Base-by-base conservation (phyloP, 73 alveolate genomes). In the Blepharisma japonicum region DNA sequence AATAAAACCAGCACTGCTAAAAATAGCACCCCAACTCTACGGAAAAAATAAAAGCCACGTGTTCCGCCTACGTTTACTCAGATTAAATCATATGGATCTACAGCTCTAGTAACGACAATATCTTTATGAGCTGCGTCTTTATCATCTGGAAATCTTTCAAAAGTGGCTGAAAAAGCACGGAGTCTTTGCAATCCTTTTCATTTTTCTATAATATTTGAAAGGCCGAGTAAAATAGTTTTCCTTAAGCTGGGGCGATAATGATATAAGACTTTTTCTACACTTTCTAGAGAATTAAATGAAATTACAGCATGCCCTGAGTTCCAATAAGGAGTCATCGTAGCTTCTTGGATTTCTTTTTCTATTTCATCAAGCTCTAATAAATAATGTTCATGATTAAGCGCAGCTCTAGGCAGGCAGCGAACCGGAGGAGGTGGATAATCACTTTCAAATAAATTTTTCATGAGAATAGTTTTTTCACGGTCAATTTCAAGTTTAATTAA, bases 261-360 rank as follows among this genome's bases (percentile, higher is more conserved):
- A 66, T 81, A 49, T 51, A 91, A 55, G 21, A 81, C 88, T 66
- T 66, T 81, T 68, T 87, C 88, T 32, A 91, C 92, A 50, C 94
- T 89, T 18, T 86, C 71, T 49, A 87, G 70, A 48, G 96, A 79
- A 77, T 95, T 97, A 77, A 95, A 93, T 55, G 92, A 86, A 8
- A 93, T 92, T 71, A 93, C 86, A 9, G 97, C 98, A 83, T 95
- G 99, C 6, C 98, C 98, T 32, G 92, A 83, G 38, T 71, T 89
- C 86, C 42, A 77, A 53, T 87, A 90, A 4, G 97, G 95, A 39
- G 92, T 89, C 80, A 79, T 80, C 4, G 95, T 87, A 25, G 84
- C 91, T 45, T 86, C 90, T 54, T 78, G 77, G 21, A 90, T 81
- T 72, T 85, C 79, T 68, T 78, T 70, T 47, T 93, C 97, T 9